phyloP scores from a whole-genome alignment of 176 grass and related monocot species.

The Carex littledalei region DNA sequence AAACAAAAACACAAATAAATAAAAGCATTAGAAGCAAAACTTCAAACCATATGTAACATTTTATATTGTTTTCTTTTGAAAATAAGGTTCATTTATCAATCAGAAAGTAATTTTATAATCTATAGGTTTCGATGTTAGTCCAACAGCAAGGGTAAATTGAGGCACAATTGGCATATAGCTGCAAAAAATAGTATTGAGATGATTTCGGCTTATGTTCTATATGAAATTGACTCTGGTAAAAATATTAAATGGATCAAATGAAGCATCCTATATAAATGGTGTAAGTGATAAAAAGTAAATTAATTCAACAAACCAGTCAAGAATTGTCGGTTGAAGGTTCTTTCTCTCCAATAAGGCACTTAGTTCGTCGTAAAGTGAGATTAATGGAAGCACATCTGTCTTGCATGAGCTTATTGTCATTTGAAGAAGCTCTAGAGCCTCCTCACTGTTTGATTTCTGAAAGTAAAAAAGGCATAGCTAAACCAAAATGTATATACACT shows the following conservation, averaged over 20 bases:
- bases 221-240: background rate
- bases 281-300: background rate
- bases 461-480: slow-evolving; percentile 24
- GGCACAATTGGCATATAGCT: background rate
- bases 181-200: background rate
- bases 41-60: background rate
- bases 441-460: slow-evolving; percentile 69
- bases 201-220: background rate
- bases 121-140: background rate
- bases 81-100: background rate
- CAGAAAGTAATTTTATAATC: background rate
- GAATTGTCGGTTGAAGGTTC: slow-evolving; percentile 50
- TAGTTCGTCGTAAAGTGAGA: slow-evolving; percentile 87
- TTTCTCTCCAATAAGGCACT: slow-evolving; percentile 51
- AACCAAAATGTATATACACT: slow-evolving; percentile 5
- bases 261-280: background rate
- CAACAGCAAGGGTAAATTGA: background rate
- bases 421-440: slow-evolving; percentile 69
- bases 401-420: slow-evolving; percentile 80
- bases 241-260: background rate
- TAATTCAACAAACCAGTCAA: slow-evolving; percentile 50
- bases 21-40: background rate
- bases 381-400: slow-evolving; percentile 46
- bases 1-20: background rate
- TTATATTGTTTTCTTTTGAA: background rate